Evolutionary conservation across 306 rosid genomes (phyloP).

Genomic region (Albizia julibrissin): DNA sequence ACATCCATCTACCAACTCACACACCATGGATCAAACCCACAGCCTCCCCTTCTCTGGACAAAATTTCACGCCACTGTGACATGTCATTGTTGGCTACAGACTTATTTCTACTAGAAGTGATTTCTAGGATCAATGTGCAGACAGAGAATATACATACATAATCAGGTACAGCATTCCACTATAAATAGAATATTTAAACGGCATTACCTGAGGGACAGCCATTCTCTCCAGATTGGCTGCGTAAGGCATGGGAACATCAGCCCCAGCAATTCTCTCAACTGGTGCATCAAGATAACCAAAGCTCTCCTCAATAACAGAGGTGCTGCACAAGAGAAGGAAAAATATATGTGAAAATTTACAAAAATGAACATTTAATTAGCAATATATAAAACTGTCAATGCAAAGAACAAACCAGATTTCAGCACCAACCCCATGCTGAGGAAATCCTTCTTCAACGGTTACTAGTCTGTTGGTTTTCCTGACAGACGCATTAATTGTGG

Average conservation of each 20-base stretch:
- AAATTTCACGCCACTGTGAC: not conserved
- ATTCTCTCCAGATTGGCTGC: conserved; percentile 95
- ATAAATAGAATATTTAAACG: conserved; percentile 7
- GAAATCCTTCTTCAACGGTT: conserved; percentile 99
- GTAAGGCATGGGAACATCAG: conserved; percentile 99
- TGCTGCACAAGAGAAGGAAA: conserved; percentile 51
- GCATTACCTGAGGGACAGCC: conserved; percentile 93
- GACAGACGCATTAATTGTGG: conserved; percentile 88
- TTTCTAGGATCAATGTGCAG: conserved; percentile 11
- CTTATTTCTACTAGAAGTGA: conserved; percentile 14
- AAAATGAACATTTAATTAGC: conserved; percentile 20
- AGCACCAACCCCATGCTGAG: conserved; percentile 99
- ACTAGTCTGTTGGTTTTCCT: conserved; percentile 92
- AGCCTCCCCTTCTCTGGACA: not conserved
- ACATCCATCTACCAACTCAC: not conserved
- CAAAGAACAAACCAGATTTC: conserved; percentile 81
- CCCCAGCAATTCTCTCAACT: conserved; percentile 90
- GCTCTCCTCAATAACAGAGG: conserved; percentile 94
- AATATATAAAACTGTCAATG: conserved; percentile 13
- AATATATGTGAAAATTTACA: not conserved
- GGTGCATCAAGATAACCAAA: conserved; percentile 98
- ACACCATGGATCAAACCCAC: not conserved
- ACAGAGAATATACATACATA: not conserved
- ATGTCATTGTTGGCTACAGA: not conserved
- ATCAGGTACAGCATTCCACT: conserved; percentile 8